Evolutionary conservation across 306 rosid species (phyloP).

Genomic region (Lotus japonicus): DNA sequence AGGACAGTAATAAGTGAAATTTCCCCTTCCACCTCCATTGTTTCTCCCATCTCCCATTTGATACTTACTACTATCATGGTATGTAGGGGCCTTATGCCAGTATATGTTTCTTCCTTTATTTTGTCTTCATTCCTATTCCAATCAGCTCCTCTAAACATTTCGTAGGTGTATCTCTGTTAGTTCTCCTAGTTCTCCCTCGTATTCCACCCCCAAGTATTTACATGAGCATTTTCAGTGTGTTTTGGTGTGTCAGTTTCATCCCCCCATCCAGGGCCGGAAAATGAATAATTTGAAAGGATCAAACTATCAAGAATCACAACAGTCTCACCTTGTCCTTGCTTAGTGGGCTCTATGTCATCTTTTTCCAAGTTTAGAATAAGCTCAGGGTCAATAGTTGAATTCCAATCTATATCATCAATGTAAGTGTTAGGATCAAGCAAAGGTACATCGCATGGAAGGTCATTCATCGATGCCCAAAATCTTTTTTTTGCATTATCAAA

Average conservation of each 20-base stretch:
- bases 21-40: no score
- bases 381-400: slow-evolving; percentile 35
- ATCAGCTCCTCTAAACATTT: no score
- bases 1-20: no score
- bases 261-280: not conserved
- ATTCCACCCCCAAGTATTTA: no score
- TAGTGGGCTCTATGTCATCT: slow-evolving; percentile 12
- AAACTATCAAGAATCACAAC: slow-evolving; percentile 22
- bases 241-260: not conserved
- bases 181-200: no score
- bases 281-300: slow-evolving; percentile 21
- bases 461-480: slow-evolving; percentile 43
- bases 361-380: slow-evolving; percentile 43
- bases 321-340: not conserved
- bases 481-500: slow-evolving; percentile 50
- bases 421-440: slow-evolving; percentile 51
- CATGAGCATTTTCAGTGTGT: no score
- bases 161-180: no score
- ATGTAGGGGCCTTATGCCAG: no score
- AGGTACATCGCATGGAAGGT: slow-evolving; percentile 29
- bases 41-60: no score
- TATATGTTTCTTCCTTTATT: no score
- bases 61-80: no score
- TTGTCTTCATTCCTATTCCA: no score
- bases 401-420: slow-evolving; percentile 52